A percentile compares a stretch with the other conserved stretches of the same genome.
phyloP scores from a whole-genome alignment of 805 yeast genomes.

The Komagataella pseudopastoris region DNA sequence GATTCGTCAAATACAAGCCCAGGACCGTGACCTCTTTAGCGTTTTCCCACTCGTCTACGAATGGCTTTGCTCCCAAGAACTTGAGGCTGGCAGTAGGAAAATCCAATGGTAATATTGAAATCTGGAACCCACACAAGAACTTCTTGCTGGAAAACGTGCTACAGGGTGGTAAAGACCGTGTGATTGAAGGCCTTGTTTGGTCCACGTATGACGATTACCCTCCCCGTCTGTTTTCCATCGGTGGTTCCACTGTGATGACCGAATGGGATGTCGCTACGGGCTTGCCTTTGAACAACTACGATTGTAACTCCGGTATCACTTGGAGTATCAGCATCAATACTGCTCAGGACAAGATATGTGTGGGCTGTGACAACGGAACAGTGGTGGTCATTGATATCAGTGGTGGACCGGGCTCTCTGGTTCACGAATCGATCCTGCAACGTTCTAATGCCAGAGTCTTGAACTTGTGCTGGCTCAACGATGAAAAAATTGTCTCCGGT shows the following conservation, averaged over 20 bases:
- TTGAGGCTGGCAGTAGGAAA: slow-evolving; percentile 84
- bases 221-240: slow-evolving; percentile 77
- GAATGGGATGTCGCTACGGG: slow-evolving; percentile 85
- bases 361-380: slow-evolving; percentile 93
- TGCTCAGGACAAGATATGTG: slow-evolving; percentile 52
- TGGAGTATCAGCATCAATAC: slow-evolving; percentile 75
- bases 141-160: slow-evolving; percentile 73
- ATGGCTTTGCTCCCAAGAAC: slow-evolving; percentile 32
- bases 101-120: slow-evolving; percentile 88
- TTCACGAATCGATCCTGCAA: slow-evolving; percentile 62
- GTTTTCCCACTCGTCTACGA: slow-evolving; percentile 50
- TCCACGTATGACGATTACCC: slow-evolving; percentile 26
- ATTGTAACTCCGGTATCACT: slow-evolving; percentile 85
- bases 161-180: slow-evolving; percentile 69
- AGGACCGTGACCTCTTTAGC: slow-evolving; percentile 72
- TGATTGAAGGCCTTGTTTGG: slow-evolving; percentile 90
- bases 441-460: slow-evolving; percentile 77
- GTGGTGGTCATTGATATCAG: slow-evolving; percentile 75
- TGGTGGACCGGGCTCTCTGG: slow-evolving; percentile 77
- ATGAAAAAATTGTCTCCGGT: slow-evolving; percentile 69
- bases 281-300: slow-evolving; percentile 58
- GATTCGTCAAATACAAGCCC: slow-evolving; percentile 83
- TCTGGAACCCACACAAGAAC: slow-evolving; percentile 77
- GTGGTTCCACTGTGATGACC: slow-evolving; percentile 82
- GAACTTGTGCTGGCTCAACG: slow-evolving; percentile 61